These are phyloP conservation scores for Fraxinus sp. DNA, from an alignment of 305 asterid genomes.

Conservation along the genomic window DNA sequence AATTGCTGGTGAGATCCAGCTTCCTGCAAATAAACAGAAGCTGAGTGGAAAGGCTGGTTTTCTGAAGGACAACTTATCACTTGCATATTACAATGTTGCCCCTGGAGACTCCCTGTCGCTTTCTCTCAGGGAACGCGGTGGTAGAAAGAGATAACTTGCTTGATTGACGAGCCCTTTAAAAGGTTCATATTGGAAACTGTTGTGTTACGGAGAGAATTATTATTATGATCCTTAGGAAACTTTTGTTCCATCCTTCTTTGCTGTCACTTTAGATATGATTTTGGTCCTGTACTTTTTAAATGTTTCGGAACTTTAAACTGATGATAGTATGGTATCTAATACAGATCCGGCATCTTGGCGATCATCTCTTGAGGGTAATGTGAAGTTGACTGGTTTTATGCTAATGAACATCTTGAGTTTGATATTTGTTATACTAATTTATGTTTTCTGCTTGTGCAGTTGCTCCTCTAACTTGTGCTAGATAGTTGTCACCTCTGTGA, in stretches of 20 bases:
- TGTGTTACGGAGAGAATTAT: conserved; percentile 16
- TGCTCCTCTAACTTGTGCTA: conserved; percentile 24
- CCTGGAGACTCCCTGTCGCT: conserved; percentile 75
- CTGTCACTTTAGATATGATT: conserved; percentile 24
- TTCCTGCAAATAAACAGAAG: conserved; percentile 94
- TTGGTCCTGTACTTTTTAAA: conserved; percentile 32
- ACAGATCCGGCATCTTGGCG: conserved; percentile 36
- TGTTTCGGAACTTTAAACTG: conserved; percentile 29
- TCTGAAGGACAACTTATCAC: conserved; percentile 91
- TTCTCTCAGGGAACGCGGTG: conserved; percentile 97
- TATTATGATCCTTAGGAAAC: conserved; percentile 22
- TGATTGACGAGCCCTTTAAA: conserved; percentile 24
- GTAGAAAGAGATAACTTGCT: conserved; percentile 81
- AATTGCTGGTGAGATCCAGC: conserved; percentile 88
- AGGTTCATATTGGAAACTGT: conserved; percentile 39
- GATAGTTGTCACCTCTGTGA: conserved; percentile 22
- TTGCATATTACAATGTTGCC: conserved; percentile 82
- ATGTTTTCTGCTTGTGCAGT: conserved; percentile 38
- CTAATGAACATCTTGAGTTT: conserved; percentile 18
- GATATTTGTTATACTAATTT: conserved; percentile 21
- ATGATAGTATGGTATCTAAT: conserved; percentile 30
- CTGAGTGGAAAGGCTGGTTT: conserved; percentile 98
- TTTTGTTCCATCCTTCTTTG: conserved; percentile 14
- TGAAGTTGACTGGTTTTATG: conserved; percentile 25
- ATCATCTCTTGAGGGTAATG: conserved; percentile 26